A percentile compares a stretch with the other conserved stretches of the same genome.
Evolutionary conservation across 805 yeast species (phyloP).

Genomic region (Candida palmyrensis): DNA sequence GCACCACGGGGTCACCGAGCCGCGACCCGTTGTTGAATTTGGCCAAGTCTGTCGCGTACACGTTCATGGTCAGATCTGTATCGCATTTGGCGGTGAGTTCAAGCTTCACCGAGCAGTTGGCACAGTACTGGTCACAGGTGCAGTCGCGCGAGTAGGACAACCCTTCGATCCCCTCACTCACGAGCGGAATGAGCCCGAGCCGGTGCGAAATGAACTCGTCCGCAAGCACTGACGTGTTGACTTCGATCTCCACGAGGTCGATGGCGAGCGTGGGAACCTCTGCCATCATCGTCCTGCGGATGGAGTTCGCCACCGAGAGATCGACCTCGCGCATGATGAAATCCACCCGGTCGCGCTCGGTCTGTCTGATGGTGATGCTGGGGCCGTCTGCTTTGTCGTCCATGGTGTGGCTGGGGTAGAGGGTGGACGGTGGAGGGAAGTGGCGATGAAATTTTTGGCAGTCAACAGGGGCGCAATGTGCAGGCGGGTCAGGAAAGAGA

Average conservation of each 20-base stretch:
- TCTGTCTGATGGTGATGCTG: slow-evolving; percentile 80
- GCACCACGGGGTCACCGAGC: slow-evolving; percentile 81
- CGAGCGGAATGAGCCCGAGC: slow-evolving; percentile 86
- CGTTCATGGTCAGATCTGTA: slow-evolving; percentile 80
- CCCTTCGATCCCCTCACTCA: slow-evolving; percentile 76
- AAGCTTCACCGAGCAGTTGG: slow-evolving; percentile 86
- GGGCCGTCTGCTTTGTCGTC: slow-evolving; percentile 49
- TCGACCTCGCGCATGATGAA: slow-evolving; percentile 85
- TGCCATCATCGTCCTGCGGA: slow-evolving; percentile 87
- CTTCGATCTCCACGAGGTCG: slow-evolving; percentile 90
- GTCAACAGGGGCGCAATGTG: slow-evolving; percentile 1
- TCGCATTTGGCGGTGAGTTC: slow-evolving; percentile 86
- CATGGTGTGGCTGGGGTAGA: slow-evolving; percentile 11
- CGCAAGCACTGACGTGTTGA: slow-evolving; percentile 90
- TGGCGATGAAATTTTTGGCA: not conserved
- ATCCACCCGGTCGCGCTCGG: slow-evolving; percentile 84
- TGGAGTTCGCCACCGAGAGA: slow-evolving; percentile 83
- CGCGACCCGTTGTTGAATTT: slow-evolving; percentile 40
- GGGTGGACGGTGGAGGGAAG: not conserved
- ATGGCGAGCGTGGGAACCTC: slow-evolving; percentile 97
- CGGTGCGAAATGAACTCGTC: slow-evolving; percentile 96
- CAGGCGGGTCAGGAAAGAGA: too few species aligned
- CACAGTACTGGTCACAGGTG: slow-evolving; percentile 96
- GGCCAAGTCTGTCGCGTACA: slow-evolving; percentile 75
- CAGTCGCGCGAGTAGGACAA: slow-evolving; percentile 91